These are phyloP conservation scores for Myxozyma vanderwaltii DNA, from an alignment of 805 yeast genomes.

Conservation along the genomic window DNA sequence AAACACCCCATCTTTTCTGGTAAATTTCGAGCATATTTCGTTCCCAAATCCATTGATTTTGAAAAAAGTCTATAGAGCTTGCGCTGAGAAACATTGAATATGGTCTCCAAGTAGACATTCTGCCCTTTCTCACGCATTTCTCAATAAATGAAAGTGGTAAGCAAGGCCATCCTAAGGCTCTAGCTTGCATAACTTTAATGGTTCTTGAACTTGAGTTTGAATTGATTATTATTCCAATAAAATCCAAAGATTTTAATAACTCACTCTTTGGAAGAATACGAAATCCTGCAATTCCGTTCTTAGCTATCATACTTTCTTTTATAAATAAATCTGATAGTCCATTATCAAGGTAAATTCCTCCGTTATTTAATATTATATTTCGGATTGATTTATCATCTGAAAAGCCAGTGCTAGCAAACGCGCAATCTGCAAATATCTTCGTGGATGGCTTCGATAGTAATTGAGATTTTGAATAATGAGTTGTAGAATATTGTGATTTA, in stretches of 20 bases:
- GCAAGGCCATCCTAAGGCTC: conserved; percentile 36
- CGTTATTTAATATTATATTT: conserved; percentile 9
- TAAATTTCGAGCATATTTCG: conserved; percentile 11
- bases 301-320: neutral
- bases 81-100: conserved; percentile 4
- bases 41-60: conserved; percentile 9
- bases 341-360: conserved; percentile 25
- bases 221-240: conserved; percentile 23
- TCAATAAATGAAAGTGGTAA: conserved; percentile 22
- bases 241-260: neutral
- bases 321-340: conserved; percentile 22
- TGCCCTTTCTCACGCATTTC: neutral
- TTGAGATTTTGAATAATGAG: neutral
- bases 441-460: neutral
- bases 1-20: conserved; percentile 2
- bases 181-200: conserved; percentile 30
- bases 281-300: neutral
- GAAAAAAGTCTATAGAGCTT: conserved; percentile 1
- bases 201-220: conserved; percentile 14
- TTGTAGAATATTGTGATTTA: neutral
- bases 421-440: conserved; percentile 16
- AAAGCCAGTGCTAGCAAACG: conserved; percentile 24
- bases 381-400: conserved; percentile 4
- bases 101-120: conserved; percentile 25
- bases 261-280: conserved; percentile 2